A percentile compares a stretch with the other conserved stretches of the same genome.
Conservation (phyloP, 768 basidiomycete genomes). For the Boletus speciosus region DNA sequence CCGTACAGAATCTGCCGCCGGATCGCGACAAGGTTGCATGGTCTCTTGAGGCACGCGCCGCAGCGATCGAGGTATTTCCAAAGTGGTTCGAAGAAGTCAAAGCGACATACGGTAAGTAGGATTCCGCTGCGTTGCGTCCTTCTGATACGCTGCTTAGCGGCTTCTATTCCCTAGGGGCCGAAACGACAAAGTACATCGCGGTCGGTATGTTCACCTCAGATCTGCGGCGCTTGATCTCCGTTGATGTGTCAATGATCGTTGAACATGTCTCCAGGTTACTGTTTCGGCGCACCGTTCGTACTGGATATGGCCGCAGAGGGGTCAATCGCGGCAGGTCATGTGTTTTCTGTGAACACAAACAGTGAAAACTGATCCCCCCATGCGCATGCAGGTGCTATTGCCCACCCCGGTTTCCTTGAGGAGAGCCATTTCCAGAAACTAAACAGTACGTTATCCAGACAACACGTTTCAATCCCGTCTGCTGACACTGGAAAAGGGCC, state of each 20-base stretch:
- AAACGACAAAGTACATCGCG: conserved; percentile 37
- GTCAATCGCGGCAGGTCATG: conserved; percentile 43
- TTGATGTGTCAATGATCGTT: not conserved
- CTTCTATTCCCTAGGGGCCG: conserved; percentile 11
- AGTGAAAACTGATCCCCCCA: not conserved
- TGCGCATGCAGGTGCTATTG: conserved; percentile 40
- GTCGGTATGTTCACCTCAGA: conserved; percentile 33
- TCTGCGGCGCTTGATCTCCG: not conserved
- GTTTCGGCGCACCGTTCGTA: conserved; percentile 51
- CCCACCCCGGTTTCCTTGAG: conserved; percentile 49
- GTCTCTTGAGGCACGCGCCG: conserved; percentile 34
- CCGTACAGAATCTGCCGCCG: conserved; percentile 38
- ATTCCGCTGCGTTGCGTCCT: not conserved
- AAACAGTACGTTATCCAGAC: conserved; percentile 36
- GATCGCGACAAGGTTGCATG: conserved; percentile 39
- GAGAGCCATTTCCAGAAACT: conserved; percentile 51
- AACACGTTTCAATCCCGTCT: not conserved
- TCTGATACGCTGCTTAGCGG: not conserved
- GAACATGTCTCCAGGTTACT: conserved; percentile 41
- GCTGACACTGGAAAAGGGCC: conserved; percentile 13
- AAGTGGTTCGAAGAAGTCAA: conserved; percentile 51
- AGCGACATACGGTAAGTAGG: conserved; percentile 40
- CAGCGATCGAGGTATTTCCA: conserved; percentile 40
- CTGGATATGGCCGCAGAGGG: conserved; percentile 44
- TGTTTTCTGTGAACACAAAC: not conserved